These are phyloP conservation scores for Holtermanniella nyarrowii DNA, from an alignment of 768 basidiomycete species.

Conservation along the genomic window DNA sequence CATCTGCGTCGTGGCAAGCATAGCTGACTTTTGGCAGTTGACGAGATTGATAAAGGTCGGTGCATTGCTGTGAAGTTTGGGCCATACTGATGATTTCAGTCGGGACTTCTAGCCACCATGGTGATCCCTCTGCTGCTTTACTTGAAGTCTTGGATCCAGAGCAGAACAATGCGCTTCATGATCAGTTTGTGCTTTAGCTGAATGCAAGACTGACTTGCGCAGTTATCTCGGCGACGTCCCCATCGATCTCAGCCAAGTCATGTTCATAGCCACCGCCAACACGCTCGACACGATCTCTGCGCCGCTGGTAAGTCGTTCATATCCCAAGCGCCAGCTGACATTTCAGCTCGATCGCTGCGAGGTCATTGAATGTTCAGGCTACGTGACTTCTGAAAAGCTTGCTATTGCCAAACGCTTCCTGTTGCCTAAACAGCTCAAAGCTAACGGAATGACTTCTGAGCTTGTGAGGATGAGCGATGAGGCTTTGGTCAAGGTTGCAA, in stretches of 20 bases:
- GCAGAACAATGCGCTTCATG: constrained; percentile 59
- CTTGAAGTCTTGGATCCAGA: constrained; percentile 90
- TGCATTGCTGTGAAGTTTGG: neutral
- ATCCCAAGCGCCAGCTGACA: neutral
- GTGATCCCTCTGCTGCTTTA: constrained; percentile 81
- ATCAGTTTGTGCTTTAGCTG: constrained; percentile 58
- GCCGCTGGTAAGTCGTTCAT: constrained; percentile 47
- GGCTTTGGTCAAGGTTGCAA: constrained; percentile 60
- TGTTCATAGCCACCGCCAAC: constrained; percentile 91
- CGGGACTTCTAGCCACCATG: constrained; percentile 60
- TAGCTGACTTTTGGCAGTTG: constrained; percentile 32
- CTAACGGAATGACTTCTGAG: constrained; percentile 59
- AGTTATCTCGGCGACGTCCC: constrained; percentile 33
- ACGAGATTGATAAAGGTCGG: constrained; percentile 75
- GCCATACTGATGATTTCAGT: constrained; percentile 31
- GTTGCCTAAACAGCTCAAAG: constrained; percentile 71
- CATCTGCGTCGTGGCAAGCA: neutral
- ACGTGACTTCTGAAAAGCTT: constrained; percentile 83
- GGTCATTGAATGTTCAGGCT: constrained; percentile 60
- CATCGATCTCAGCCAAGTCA: constrained; percentile 72
- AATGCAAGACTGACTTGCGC: neutral
- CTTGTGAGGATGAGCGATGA: constrained; percentile 60
- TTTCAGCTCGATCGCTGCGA: constrained; percentile 77
- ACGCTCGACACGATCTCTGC: constrained; percentile 77
- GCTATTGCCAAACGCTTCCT: constrained; percentile 79